phyloP scores from a whole-genome alignment of 2,329 filamentous ascomycete species.

The Clonostachys rosea region DNA sequence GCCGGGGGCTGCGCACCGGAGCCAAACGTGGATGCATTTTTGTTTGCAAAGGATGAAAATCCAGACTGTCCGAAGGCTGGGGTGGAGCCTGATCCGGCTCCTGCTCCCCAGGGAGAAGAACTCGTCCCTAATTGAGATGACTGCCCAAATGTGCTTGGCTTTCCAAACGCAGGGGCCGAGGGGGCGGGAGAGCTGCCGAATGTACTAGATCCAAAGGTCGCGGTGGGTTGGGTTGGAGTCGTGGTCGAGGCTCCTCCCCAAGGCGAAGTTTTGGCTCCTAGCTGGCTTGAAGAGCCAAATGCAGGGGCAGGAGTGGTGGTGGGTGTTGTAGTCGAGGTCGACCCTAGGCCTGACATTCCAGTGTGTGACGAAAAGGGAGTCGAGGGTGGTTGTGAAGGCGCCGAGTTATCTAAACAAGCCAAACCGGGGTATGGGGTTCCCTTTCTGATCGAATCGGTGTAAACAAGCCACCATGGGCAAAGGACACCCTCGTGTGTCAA shows the following conservation, averaged over 20 bases:
- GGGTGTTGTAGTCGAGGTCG: conserved; percentile 35
- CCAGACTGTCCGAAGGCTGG: conserved; percentile 52
- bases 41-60: conserved; percentile 35
- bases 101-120: conserved; percentile 47
- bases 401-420: conserved; percentile 34
- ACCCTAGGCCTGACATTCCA: conserved; percentile 9
- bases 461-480: conserved; percentile 86
- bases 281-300: conserved; percentile 40
- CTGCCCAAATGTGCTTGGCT: conserved; percentile 47
- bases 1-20: neutral
- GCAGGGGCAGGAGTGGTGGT: conserved; percentile 28
- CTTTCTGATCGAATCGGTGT: conserved; percentile 76
- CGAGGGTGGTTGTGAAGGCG: conserved; percentile 18
- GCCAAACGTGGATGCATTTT: conserved; percentile 8
- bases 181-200: conserved; percentile 33
- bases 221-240: conserved; percentile 21
- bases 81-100: conserved; percentile 17
- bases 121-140: conserved; percentile 40
- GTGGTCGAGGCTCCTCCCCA: conserved; percentile 36
- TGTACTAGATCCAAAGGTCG: conserved; percentile 37
- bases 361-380: conserved; percentile 17
- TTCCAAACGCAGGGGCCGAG: conserved; percentile 40
- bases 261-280: conserved; percentile 46
- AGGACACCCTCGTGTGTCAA: conserved; percentile 87
- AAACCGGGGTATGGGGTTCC: conserved; percentile 72